A percentile compares a stretch with the other conserved stretches of the same genome.
Conservation (phyloP, 306 rosid species). For the Castanospermum australe region DNA sequence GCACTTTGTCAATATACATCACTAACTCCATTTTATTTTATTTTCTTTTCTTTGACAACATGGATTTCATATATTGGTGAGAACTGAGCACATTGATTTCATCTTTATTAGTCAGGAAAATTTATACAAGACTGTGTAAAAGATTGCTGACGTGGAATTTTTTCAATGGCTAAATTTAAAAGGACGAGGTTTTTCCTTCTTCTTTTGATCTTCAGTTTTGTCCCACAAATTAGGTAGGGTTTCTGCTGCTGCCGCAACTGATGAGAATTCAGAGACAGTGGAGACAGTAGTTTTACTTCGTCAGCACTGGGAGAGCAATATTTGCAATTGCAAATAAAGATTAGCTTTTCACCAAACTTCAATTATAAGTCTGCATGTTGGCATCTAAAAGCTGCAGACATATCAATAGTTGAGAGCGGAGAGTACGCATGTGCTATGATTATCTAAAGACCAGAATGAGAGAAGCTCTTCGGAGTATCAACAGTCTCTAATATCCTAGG, state of each 20-base stretch:
- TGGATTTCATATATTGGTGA: slow-evolving; percentile 5
- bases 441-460: not conserved
- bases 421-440: not conserved
- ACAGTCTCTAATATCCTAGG: not conserved
- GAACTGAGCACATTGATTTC: not conserved
- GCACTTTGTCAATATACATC: slow-evolving; percentile 33
- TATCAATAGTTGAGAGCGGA: not conserved
- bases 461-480: not conserved
- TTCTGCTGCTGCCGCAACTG: not conserved
- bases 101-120: not conserved
- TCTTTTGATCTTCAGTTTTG: not conserved
- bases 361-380: no score
- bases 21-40: slow-evolving; percentile 23
- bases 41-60: not conserved
- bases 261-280: not conserved
- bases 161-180: not conserved
- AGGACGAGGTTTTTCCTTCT: not conserved
- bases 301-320: not conserved
- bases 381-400: not conserved
- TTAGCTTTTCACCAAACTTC: not conserved
- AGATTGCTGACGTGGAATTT: not conserved
- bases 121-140: not conserved
- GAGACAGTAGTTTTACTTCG: not conserved
- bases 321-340: not conserved
- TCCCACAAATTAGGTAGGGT: slow-evolving; percentile 18